These are phyloP conservation scores for Aspergillus olivimuriae DNA, from an alignment of 495 filamentous ascomycete species.

Conservation along the genomic window DNA sequence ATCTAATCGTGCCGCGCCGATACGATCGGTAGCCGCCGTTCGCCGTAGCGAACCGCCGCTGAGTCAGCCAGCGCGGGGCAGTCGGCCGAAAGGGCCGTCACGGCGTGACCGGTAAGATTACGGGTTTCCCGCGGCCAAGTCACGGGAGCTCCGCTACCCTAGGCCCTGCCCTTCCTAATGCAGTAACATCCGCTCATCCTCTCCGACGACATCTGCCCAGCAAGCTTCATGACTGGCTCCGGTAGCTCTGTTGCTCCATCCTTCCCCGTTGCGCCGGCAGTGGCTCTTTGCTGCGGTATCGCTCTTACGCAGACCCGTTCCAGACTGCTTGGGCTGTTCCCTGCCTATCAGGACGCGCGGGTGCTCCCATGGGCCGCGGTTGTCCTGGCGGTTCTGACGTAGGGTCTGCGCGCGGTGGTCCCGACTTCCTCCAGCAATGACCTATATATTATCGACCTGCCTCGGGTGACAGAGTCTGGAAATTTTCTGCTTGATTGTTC, in stretches of 20 bases:
- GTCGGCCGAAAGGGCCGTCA: slow-evolving; percentile 30
- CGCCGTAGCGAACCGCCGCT: not conserved
- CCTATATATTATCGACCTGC: slow-evolving; percentile 19
- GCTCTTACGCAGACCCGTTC: not conserved
- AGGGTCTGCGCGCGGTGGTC: slow-evolving; percentile 6
- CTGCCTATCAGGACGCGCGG: slow-evolving; percentile 1
- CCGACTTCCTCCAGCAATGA: slow-evolving; percentile 15
- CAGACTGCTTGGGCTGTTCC: not conserved
- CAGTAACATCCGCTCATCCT: slow-evolving; percentile 13
- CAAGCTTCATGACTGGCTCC: slow-evolving; percentile 1
- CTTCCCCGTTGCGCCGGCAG: not conserved
- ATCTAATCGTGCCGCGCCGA: slow-evolving; percentile 23
- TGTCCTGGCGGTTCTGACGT: slow-evolving; percentile 30
- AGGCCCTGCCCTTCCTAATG: slow-evolving; percentile 1
- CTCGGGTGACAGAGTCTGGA: not conserved
- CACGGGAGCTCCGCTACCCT: not conserved
- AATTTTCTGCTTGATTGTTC: too few species aligned
- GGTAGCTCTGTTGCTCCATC: not conserved
- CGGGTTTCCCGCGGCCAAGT: slow-evolving; percentile 31
- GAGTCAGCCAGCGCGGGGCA: slow-evolving; percentile 10
- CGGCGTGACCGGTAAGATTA: not conserved
- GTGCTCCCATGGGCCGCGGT: slow-evolving; percentile 28
- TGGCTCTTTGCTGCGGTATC: not conserved
- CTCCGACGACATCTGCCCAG: not conserved
- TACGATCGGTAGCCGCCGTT: slow-evolving; percentile 1